Base-by-base conservation (phyloP, 805 yeast genomes). In the Nakazawaea laoshanensis region DNA sequence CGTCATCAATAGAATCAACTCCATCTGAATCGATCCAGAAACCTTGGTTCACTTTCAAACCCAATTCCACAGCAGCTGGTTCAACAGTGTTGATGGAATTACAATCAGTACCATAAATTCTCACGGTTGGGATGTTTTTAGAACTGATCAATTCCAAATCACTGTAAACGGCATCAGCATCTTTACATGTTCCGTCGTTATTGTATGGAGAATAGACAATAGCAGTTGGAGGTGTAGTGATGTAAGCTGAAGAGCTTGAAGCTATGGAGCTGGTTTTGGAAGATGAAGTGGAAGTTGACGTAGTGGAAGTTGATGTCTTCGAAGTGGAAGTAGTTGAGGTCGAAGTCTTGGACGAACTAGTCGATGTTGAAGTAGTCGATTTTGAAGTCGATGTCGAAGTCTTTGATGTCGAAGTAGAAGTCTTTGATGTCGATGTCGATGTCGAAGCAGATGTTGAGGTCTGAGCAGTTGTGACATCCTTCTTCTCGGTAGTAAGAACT, bases 31-130 rank as follows among this genome's bases (percentile, higher is more conserved):
- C 53, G 42, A 88, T 76, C 88, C 92, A 88, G 56, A 88, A 69
- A 30, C 96, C 96, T 64, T 85, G 95, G 55, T 83, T 80, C 38
- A 87, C 73, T 24, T 60, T 72, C 32, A 88, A 53, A 4, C 94
- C 95, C 33, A 80, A 57, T 10, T 53, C 32, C 16, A 49, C 47
- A 44, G 80, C 70, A 24, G 65, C 67, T 30, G 92, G 84, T 45
- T 74, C 65, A 24, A 86, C 74, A 3, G 80, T 74, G 19, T 66
- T 49, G 30, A 83, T 56, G 17, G 81, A 71, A 52, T 71, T 65
- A 62, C 96, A 88, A 55, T 88, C 96, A 38, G 84, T 80, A 45
- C 95, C 94, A 52, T 88, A 88, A 33, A 85, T 53, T 62, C 96
- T 75, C 34, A 88, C 59, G 33, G 69, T 68, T 24, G 58, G 50